Base-by-base conservation (phyloP, 2,329 filamentous ascomycete species). In the Aspergillus sp. region DNA sequence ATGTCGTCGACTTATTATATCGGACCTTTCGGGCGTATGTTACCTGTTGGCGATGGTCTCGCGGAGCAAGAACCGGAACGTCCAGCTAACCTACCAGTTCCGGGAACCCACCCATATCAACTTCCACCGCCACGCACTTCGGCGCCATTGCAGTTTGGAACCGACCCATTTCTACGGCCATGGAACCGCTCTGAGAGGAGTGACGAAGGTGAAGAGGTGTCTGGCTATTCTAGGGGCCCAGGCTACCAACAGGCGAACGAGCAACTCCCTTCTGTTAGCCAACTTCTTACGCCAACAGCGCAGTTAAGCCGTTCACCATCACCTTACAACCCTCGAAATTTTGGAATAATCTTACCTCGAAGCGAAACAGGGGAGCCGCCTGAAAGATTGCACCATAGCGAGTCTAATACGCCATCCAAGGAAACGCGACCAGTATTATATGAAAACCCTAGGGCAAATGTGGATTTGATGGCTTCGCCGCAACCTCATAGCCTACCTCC, bases 21-120 rank as follows among this genome's bases (percentile, higher is more conserved):
- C 60, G 74, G 74, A 62, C 70, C 72, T 53, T 75, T 75, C 64
- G 74, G 75, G 62, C 71, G 71, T 69, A 75, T 70, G 65, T 72
- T 75, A 62, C 69, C 72, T 62, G 58, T 61, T 48, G 64, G 54
- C 58, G 67, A 72, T 59, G 56, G 61, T 54, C 57, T 64, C 47
- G 57, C 67, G 45, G 68, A 70, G 60, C 67, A 64, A 49, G 61
- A 66, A 48, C 57, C 68, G 59, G 65, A 68, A 44, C 60, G 47
- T 61, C 47, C 64, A 63, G 68, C 71, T 67, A 73, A 73, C 59
- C 64, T 61, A 47, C 67, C 66, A 70, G 69, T 68, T 51, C 47
- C 66, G 46, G 70, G 61, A 64, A 66, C 68, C 51, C 67, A 60
- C 56, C 72, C 70, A 50, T 77, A 76, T 62, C 73, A 74, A 58